Evolutionary conservation across 1,139 yeast genomes (phyloP).

Genomic region (Wickerhamomyces sp.): DNA sequence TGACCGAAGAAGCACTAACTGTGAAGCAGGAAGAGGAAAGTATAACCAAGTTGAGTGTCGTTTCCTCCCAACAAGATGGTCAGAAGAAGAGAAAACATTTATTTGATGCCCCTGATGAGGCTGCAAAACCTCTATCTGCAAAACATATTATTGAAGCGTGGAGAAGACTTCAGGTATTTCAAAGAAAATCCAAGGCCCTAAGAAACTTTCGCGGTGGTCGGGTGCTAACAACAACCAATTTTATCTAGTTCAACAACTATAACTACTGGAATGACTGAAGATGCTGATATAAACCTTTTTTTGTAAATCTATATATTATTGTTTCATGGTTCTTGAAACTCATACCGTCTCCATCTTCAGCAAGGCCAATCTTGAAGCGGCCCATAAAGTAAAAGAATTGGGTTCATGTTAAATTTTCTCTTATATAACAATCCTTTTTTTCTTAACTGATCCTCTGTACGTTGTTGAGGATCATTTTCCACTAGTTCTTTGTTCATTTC

Average conservation of each 20-base stretch:
- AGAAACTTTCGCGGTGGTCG: constrained; percentile 76
- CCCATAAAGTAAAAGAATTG: constrained; percentile 3
- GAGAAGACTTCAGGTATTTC: constrained; percentile 67
- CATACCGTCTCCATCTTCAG: too few relatives aligned
- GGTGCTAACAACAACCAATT: constrained; percentile 27
- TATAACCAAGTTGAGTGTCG: constrained; percentile 23
- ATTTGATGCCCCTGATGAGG: constrained; percentile 89
- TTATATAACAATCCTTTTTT: not conserved
- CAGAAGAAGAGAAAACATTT: constrained; percentile 53
- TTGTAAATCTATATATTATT: too few relatives aligned
- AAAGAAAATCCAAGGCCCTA: constrained; percentile 58
- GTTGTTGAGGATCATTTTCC: not conserved
- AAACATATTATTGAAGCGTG: constrained; percentile 90
- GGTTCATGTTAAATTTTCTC: constrained; percentile 2
- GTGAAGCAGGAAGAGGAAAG: constrained; percentile 68
- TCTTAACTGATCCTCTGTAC: not conserved
- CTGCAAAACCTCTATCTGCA: constrained; percentile 75
- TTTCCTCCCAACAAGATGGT: constrained; percentile 7
- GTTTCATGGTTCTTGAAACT: too few relatives aligned
- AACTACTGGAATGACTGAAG: not conserved
- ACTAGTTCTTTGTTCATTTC: constrained; percentile 2
- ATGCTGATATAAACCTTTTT: too few relatives aligned
- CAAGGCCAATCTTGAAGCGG: constrained; percentile 2
- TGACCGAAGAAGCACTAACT: constrained; percentile 86
- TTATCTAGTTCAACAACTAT: constrained; percentile 25